Conservation (phyloP, 768 basidiomycete species). For the Serpula lacrymans region DNA sequence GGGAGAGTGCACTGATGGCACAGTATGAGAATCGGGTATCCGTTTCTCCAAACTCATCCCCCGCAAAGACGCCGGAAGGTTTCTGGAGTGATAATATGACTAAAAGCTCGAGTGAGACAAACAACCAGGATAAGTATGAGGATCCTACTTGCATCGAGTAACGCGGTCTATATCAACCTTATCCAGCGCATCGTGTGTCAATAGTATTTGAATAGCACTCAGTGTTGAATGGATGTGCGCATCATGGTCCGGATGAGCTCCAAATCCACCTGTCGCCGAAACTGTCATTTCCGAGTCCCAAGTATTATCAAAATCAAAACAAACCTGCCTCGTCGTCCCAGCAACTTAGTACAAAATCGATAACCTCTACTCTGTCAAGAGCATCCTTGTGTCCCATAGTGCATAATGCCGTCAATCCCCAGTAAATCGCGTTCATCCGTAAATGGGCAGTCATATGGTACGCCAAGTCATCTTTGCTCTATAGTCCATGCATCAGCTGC, state of each 20-base stretch:
- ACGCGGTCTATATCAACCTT: constrained; percentile 67
- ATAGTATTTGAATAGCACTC: constrained; percentile 89
- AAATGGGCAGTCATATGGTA: constrained; percentile 93
- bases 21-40: constrained; percentile 92
- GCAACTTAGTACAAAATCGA: constrained; percentile 89
- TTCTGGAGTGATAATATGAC: constrained; percentile 85
- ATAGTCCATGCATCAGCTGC: constrained; percentile 5
- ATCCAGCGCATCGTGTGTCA: constrained; percentile 80
- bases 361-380: constrained; percentile 77
- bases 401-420: constrained; percentile 88
- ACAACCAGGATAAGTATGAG: constrained; percentile 35
- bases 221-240: constrained; percentile 84
- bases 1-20: constrained; percentile 76
- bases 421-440: constrained; percentile 94
- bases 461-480: constrained; percentile 80
- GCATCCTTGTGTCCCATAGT: constrained; percentile 79
- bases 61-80: constrained; percentile 83
- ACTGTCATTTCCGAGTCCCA: constrained; percentile 9
- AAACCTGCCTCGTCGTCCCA: constrained; percentile 88
- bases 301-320: constrained; percentile 7
- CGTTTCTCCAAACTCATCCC: constrained; percentile 87
- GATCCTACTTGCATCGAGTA: too few species aligned
- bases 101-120: constrained; percentile 26
- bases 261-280: constrained; percentile 69
- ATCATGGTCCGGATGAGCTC: constrained; percentile 91